phyloP scores from a whole-genome alignment of 2,329 filamentous ascomycete species.

The Sphaerostilbella broomeana region DNA sequence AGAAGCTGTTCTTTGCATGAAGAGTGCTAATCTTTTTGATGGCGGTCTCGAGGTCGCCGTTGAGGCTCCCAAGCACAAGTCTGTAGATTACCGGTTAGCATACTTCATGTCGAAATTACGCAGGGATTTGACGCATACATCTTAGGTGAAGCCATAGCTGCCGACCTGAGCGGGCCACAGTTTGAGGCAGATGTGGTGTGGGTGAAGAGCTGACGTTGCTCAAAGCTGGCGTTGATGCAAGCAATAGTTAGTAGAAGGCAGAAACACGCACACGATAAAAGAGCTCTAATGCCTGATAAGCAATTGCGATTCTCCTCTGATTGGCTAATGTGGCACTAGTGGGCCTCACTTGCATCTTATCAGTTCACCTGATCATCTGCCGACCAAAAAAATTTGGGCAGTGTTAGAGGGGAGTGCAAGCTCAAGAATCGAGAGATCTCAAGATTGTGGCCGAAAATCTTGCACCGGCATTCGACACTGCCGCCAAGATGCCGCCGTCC shows the following conservation, averaged over 20 bases:
- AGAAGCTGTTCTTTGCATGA: conserved; percentile 82
- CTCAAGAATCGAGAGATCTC: conserved; percentile 16
- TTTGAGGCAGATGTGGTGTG: not conserved
- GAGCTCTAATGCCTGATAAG: conserved; percentile 22
- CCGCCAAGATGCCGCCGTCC: conserved; percentile 49
- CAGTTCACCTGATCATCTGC: conserved; percentile 28
- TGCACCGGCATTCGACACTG: conserved; percentile 19
- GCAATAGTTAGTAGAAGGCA: conserved; percentile 9
- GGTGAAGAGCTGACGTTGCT: not conserved
- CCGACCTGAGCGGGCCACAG: not conserved
- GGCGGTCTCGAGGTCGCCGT: conserved; percentile 67
- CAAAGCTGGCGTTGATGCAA: conserved; percentile 1
- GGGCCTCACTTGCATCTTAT: conserved; percentile 24
- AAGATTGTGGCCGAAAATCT: conserved; percentile 19
- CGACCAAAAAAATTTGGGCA: conserved; percentile 29
- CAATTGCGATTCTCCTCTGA: conserved; percentile 26
- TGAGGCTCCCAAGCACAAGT: conserved; percentile 75
- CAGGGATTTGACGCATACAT: conserved; percentile 41
- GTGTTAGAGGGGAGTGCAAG: conserved; percentile 25
- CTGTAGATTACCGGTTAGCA: no score
- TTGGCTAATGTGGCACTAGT: conserved; percentile 23
- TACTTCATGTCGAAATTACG: no score
- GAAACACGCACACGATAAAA: conserved; percentile 9
- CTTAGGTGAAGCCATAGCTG: conserved; percentile 41
- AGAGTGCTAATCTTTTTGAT: conserved; percentile 75